These are phyloP conservation scores for Stephania yunnanensis DNA, from an alignment of 164 flowering plant species.

Conservation along the genomic window DNA sequence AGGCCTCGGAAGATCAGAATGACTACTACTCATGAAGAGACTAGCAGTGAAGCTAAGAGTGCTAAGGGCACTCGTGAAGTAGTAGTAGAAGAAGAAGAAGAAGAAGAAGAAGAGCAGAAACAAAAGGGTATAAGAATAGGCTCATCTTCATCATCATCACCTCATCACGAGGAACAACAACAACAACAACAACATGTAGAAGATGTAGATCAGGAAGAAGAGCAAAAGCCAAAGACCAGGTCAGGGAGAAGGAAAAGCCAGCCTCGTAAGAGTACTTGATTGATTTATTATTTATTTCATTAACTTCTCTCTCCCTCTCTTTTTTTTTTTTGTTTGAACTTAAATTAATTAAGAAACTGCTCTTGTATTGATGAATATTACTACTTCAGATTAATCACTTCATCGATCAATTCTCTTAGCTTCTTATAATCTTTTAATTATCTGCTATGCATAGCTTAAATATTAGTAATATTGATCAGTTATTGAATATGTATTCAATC, in stretches of 20 bases:
- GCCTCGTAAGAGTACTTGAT: constrained; percentile 51
- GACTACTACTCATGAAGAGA: neutral
- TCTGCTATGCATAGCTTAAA: too few species aligned
- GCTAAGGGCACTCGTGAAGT: constrained; percentile 1
- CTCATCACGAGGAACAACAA: constrained; percentile 3
- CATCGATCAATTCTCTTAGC: too few species aligned
- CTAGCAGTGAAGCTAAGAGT: constrained; percentile 22
- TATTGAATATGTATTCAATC: too few species aligned
- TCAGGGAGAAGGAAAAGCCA: constrained; percentile 48
- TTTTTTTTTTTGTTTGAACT: too few species aligned
- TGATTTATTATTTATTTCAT: too few species aligned
- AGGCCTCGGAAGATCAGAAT: constrained; percentile 43
- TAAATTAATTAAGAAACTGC: too few species aligned
- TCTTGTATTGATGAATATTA: too few species aligned
- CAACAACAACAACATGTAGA: constrained; percentile 8
- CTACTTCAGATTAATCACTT: too few species aligned
- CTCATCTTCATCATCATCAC: constrained; percentile 7
- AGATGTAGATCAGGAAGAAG: constrained; percentile 11
- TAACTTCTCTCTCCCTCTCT: too few species aligned
- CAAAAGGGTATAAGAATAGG: constrained; percentile 5
- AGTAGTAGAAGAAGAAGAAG: constrained; percentile 13
- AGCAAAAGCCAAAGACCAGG: constrained; percentile 7
- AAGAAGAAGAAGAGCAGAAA: constrained; percentile 9
- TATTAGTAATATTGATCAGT: too few species aligned
- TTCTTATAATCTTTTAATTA: too few species aligned